Conservation (phyloP, 2,329 filamentous ascomycete genomes). For the Cercospora zeae-maydis region DNA sequence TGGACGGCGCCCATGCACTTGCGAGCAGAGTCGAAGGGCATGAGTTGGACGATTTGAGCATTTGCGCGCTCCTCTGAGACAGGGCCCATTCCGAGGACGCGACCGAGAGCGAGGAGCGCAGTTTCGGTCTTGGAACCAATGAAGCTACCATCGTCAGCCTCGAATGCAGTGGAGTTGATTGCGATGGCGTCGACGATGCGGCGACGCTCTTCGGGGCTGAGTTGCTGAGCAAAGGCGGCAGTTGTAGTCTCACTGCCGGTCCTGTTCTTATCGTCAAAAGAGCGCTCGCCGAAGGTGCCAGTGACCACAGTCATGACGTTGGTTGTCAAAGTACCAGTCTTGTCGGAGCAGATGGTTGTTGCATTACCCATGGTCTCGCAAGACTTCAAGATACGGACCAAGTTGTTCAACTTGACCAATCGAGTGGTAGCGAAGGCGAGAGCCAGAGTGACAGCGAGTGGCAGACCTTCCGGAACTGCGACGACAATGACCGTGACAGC, state of each 20-base stretch:
- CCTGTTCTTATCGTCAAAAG: conserved; percentile 36
- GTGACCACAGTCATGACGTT: conserved; percentile 75
- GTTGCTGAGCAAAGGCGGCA: conserved; percentile 51
- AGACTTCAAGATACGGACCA: conserved; percentile 63
- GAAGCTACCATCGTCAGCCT: conserved; percentile 64
- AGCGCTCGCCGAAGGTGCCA: conserved; percentile 60
- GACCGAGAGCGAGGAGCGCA: conserved; percentile 66
- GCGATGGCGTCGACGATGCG: conserved; percentile 61
- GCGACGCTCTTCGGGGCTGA: conserved; percentile 52
- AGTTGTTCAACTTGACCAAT: conserved; percentile 66
- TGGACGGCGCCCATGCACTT: conserved; percentile 68
- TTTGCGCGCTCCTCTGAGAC: conserved; percentile 61
- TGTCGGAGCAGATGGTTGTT: conserved; percentile 74
- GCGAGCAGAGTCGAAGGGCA: conserved; percentile 60
- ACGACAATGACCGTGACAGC: conserved; percentile 66
- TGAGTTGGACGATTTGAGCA: conserved; percentile 54
- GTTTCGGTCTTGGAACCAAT: conserved; percentile 77
- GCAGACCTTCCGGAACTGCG: conserved; percentile 63
- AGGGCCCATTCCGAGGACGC: conserved; percentile 60
- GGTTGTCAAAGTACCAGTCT: conserved; percentile 70
- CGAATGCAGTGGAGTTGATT: conserved; percentile 67
- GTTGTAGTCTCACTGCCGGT: conserved; percentile 48
- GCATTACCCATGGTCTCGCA: conserved; percentile 71
- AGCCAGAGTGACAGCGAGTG: conserved; percentile 64
- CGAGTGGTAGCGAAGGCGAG: conserved; percentile 64